phyloP scores from a whole-genome alignment of 179 eudicot species.

The Beta lomatogona region DNA sequence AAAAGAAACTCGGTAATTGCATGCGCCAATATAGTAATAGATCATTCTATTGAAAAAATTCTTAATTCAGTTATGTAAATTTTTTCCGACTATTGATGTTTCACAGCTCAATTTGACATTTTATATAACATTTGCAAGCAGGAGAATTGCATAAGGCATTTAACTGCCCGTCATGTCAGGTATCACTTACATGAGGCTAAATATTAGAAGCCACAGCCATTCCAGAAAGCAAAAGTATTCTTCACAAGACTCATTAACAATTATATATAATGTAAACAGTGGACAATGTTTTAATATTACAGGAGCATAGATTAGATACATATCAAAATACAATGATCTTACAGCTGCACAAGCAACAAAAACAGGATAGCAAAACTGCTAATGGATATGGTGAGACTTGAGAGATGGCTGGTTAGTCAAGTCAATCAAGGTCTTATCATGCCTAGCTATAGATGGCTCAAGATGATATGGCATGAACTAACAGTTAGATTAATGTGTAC shows the following conservation, averaged over 20 bases:
- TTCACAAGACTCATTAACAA: not conserved
- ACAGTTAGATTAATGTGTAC: conserved; percentile 22
- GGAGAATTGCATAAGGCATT: no score
- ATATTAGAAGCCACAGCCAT: not conserved
- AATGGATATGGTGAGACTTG: not conserved
- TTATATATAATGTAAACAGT: not conserved
- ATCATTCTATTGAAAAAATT: not conserved
- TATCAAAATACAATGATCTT: conserved; percentile 13
- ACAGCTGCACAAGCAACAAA: not conserved
- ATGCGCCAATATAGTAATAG: not conserved
- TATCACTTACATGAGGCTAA: not conserved
- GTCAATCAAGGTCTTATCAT: not conserved
- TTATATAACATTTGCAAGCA: no score
- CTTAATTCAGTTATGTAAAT: not conserved
- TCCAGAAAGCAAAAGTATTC: not conserved
- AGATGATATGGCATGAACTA: not conserved
- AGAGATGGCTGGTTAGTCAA: conserved; percentile 9
- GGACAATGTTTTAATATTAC: not conserved
- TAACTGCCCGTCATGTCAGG: no score
- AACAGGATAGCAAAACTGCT: conserved; percentile 14
- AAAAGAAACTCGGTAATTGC: no score
- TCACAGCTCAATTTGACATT: no score
- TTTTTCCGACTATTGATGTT: no score
- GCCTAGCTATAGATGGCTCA: conserved; percentile 8
- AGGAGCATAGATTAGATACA: not conserved